Conservation (phyloP, 306 rosid genomes). For the Malus asiatica region DNA sequence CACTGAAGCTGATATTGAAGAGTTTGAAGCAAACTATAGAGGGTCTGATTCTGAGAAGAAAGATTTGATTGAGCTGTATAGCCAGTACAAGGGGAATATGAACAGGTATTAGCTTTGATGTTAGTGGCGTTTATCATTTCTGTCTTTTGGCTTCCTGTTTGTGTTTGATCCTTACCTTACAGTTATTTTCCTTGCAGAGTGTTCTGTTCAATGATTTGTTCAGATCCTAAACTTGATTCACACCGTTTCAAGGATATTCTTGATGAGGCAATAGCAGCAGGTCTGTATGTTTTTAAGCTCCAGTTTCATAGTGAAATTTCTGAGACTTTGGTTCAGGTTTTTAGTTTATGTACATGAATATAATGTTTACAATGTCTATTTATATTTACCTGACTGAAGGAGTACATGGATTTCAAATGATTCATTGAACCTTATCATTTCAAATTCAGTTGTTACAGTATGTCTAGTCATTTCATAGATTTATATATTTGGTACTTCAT, state of each 20-base stretch:
- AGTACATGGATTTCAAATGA: neutral
- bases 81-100: constrained; percentile 76
- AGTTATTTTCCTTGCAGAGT: constrained; percentile 42
- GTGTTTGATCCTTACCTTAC: neutral
- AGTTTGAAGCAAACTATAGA: constrained; percentile 77
- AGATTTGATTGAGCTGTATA: constrained; percentile 62
- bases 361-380: neutral
- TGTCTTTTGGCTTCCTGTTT: constrained; percentile 10
- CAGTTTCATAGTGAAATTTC: neutral
- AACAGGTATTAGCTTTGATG: constrained; percentile 51
- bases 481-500: neutral
- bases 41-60: constrained; percentile 81
- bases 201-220: constrained; percentile 95
- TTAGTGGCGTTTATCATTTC: neutral
- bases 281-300: constrained; percentile 33
- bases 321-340: neutral
- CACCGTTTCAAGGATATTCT: constrained; percentile 72
- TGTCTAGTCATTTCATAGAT: neutral
- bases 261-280: constrained; percentile 66
- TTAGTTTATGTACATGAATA: neutral
- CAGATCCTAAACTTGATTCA: constrained; percentile 80
- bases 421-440: no score
- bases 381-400: neutral
- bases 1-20: constrained; percentile 78
- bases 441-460: no score